phyloP scores from a whole-genome alignment of 345 rosid species.

The Carallia brachiata region DNA sequence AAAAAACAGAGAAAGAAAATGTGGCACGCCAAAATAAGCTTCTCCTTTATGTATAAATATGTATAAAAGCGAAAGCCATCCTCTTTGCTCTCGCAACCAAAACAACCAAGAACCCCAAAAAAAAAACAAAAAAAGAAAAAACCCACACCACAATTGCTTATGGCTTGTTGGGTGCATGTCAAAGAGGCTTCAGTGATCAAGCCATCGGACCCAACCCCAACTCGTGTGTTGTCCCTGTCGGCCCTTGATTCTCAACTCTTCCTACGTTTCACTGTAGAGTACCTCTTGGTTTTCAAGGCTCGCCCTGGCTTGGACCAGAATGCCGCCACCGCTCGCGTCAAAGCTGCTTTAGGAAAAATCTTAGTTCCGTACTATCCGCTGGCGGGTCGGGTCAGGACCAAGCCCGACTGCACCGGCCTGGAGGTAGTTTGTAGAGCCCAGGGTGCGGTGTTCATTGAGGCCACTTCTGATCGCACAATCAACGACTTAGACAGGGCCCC shows the following conservation, averaged over 20 bases:
- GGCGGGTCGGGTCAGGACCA: constrained; percentile 71
- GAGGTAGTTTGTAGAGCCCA: constrained; percentile 70
- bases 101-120: too few relatives aligned
- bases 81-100: constrained; percentile 10
- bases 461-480: constrained; percentile 38
- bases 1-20: background rate
- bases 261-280: constrained; percentile 80
- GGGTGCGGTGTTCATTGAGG: constrained; percentile 69
- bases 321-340: constrained; percentile 39
- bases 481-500: constrained; percentile 60
- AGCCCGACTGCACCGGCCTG: constrained; percentile 38
- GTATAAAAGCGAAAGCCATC: constrained; percentile 24
- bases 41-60: background rate
- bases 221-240: constrained; percentile 57
- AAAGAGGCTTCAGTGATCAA: constrained; percentile 52
- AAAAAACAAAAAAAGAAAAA: background rate
- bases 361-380: constrained; percentile 74
- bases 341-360: constrained; percentile 52
- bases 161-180: constrained; percentile 50
- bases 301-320: constrained; percentile 34
- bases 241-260: constrained; percentile 89
- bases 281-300: constrained; percentile 54
- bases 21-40: background rate
- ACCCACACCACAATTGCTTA: constrained; percentile 1
- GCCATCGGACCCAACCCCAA: constrained; percentile 69